Percentiles rank a stretch among this genome's conserved stretches.
Evolutionary conservation across 345 rosid species (phyloP).

Genomic region (Rubroshorea leprosula): DNA sequence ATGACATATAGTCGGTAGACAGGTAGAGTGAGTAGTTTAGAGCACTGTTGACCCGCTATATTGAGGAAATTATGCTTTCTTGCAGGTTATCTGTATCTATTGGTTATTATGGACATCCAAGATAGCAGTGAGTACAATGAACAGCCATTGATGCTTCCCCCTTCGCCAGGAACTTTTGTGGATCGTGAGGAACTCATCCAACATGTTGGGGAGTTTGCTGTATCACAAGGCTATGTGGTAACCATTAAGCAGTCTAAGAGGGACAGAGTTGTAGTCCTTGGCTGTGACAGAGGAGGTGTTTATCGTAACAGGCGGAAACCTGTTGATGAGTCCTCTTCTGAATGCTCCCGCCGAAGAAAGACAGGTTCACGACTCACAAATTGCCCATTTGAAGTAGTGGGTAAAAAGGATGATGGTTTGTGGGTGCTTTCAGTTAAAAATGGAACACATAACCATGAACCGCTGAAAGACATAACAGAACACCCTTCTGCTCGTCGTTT

Average conservation of each 20-base stretch:
- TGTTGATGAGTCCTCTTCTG: conserved; percentile 39
- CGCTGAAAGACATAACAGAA: conserved; percentile 55
- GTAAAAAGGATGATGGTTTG: conserved; percentile 62
- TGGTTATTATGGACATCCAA: conserved; percentile 28
- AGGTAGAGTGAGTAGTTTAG: too few relatives aligned
- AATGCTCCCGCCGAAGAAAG: conserved; percentile 38
- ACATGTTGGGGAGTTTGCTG: conserved; percentile 51
- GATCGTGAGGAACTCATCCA: conserved; percentile 56
- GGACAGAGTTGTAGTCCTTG: conserved; percentile 52
- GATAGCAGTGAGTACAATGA: conserved; percentile 26
- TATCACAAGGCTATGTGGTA: conserved; percentile 54
- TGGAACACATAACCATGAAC: conserved; percentile 63
- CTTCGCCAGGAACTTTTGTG: conserved; percentile 46
- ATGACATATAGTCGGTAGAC: too few relatives aligned
- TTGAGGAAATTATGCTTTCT: not conserved
- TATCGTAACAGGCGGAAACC: conserved; percentile 58
- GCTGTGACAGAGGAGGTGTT: conserved; percentile 59
- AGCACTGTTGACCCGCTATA: too few relatives aligned
- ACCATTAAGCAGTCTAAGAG: conserved; percentile 57
- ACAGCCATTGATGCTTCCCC: conserved; percentile 41
- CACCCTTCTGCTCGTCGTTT: conserved; percentile 67
- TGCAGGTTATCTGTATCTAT: conserved; percentile 22
- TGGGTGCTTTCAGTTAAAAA: conserved; percentile 57
- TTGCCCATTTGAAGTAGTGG: conserved; percentile 63
- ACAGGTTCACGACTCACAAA: conserved; percentile 58